Evolutionary conservation across 805 yeast species (phyloP).

Genomic region (Grigorovia jiainica): DNA sequence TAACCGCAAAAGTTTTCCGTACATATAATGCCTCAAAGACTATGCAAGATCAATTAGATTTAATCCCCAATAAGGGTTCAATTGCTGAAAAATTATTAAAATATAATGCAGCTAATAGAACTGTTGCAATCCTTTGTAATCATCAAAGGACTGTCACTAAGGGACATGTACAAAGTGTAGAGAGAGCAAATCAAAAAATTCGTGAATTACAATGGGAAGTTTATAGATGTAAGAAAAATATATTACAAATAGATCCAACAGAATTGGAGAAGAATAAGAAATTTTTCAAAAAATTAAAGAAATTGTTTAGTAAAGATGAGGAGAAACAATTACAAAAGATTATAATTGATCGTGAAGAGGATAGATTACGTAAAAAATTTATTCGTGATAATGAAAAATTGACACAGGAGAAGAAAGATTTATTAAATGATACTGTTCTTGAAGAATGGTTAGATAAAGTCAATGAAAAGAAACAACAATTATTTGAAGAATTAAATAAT

Average conservation of each 20-base stretch:
- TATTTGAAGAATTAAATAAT: slow-evolving; percentile 42
- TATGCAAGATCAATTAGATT: slow-evolving; percentile 88
- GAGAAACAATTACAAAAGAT: slow-evolving; percentile 46
- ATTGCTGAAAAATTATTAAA: slow-evolving; percentile 79
- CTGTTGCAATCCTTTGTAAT: slow-evolving; percentile 92
- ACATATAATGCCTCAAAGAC: slow-evolving; percentile 94
- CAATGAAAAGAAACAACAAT: slow-evolving; percentile 42
- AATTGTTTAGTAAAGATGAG: slow-evolving; percentile 52
- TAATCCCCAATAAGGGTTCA: slow-evolving; percentile 78
- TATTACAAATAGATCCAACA: slow-evolving; percentile 52
- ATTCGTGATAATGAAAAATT: slow-evolving; percentile 70
- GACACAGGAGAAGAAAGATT: slow-evolving; percentile 45
- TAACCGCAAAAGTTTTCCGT: slow-evolving; percentile 95
- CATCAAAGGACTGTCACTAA: slow-evolving; percentile 91
- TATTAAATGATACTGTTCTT: slow-evolving; percentile 45
- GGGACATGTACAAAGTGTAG: slow-evolving; percentile 71
- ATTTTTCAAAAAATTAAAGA: slow-evolving; percentile 61
- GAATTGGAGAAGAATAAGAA: slow-evolving; percentile 40
- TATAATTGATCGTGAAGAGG: slow-evolving; percentile 58
- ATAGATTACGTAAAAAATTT: slow-evolving; percentile 54
- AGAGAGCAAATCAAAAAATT: slow-evolving; percentile 65
- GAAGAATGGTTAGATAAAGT: slow-evolving; percentile 49
- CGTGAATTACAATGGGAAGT: slow-evolving; percentile 81
- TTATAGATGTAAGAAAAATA: slow-evolving; percentile 60
- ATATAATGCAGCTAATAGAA: slow-evolving; percentile 90